Evolutionary conservation across 805 yeast genomes (phyloP), one percentile per base, ranked within the genome.

Genomic region (Wickerhamiella slavikovae): DNA sequence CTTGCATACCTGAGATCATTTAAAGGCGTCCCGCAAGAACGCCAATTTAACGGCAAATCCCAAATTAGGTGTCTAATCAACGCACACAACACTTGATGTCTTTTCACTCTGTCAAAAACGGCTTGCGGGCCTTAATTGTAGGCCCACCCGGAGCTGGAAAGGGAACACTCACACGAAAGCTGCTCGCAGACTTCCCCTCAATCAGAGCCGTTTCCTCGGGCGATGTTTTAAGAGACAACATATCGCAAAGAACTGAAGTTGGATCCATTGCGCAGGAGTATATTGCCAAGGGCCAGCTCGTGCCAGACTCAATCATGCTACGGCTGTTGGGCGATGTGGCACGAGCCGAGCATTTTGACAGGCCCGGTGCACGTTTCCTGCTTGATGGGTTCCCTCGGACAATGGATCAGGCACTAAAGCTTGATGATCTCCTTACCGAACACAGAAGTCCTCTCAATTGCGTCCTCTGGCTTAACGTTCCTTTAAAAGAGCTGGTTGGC

Each of bases 121-220:
- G n/a, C n/a, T n/a, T n/a, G n/a, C 16, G 26, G 7, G 51, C 80
- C 22, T 58, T 83, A 17, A 57, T 83, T 6, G 54, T 85, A 16
- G 95, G 95, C 3, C 93, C 95, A 0, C 96, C 96, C 1, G 96
- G 96, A 0, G 64, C 93, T 1, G 96, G 96, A 1, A 83, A 83
- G 47, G 95, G 95, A 2, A 83, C 96, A 0, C 77, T 75, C 39
- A 75, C 93, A 0, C 53, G 74, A 2, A 60, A 71, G 35, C 55
- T 83, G 4, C 48, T 73, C 34, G 62, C 64, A 29, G 51, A 55
- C 24, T 61, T 71, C 34, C 64, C 74, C 2, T 41, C 46, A 4
- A 49, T 83, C 15, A 48, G 59, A 10, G 56, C 85, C 1, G 52
- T 85, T 6, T 71, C 93, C 1, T 73, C 92, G 1, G 96, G 96